Conservation (phyloP, 2,329 filamentous ascomycete species). For the Orbilia ellipsospora region DNA sequence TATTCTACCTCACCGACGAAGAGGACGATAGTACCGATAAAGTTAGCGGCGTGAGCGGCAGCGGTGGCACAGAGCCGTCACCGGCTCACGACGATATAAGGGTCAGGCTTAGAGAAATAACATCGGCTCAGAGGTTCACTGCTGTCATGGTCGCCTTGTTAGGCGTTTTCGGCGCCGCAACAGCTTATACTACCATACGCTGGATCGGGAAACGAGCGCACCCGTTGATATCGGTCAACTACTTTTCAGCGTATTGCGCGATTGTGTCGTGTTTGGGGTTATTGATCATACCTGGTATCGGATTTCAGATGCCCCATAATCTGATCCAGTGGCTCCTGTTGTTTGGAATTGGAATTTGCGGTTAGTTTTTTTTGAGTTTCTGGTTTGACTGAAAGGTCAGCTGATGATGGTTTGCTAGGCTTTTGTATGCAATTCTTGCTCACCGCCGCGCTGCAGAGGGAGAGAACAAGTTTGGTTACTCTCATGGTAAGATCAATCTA, state of each 20-base stretch:
- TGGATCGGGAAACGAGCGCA: constrained; percentile 84
- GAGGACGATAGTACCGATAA: constrained; percentile 1
- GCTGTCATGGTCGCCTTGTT: constrained; percentile 79
- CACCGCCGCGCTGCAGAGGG: constrained; percentile 78
- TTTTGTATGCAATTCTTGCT: constrained; percentile 89
- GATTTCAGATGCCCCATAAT: constrained; percentile 69
- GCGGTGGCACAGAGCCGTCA: constrained; percentile 60
- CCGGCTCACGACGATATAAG: constrained; percentile 53
- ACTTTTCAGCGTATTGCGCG: constrained; percentile 78
- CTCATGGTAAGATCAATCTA: constrained; percentile 63
- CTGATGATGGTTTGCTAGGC: constrained; percentile 69
- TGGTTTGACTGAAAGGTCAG: constrained; percentile 60
- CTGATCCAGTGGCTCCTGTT: constrained; percentile 74
- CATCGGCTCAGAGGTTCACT: constrained; percentile 73
- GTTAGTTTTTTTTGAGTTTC: constrained; percentile 60
- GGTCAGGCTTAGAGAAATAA: constrained; percentile 60
- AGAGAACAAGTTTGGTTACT: constrained; percentile 72
- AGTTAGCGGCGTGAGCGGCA: constrained; percentile 54
- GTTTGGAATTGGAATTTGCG: constrained; percentile 75
- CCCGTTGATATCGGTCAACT: constrained; percentile 85
- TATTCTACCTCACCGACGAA: constrained; percentile 64
- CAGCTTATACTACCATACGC: constrained; percentile 79
- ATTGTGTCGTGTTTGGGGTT: constrained; percentile 74
- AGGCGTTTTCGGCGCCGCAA: constrained; percentile 79
- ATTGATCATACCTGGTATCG: constrained; percentile 67